Percentiles rank a stretch among this genome's conserved stretches.
These are phyloP conservation scores for Daldinia concentrica DNA, from an alignment of 495 filamentous ascomycete species.

Conservation along the genomic window DNA sequence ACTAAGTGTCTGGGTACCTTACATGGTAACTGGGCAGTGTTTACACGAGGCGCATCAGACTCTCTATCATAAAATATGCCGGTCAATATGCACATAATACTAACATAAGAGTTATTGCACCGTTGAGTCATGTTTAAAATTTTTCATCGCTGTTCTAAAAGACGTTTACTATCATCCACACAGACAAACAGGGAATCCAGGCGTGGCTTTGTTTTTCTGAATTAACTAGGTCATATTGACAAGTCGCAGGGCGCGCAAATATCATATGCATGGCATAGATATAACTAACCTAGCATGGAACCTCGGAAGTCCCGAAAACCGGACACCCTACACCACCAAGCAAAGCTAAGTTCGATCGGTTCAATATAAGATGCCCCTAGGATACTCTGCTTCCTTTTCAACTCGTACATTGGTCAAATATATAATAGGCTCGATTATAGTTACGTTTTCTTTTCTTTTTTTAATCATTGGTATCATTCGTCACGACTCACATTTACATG, in stretches of 20 bases:
- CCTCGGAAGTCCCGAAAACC: not conserved
- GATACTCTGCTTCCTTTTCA: not conserved
- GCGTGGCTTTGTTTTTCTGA: not conserved
- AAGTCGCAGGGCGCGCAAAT: slow-evolving; percentile 13
- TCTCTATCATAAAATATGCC: not conserved
- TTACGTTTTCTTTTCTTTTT: not conserved
- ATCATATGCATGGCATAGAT: not conserved
- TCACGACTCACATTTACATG: not conserved
- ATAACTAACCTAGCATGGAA: not conserved
- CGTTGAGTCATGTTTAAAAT: not conserved
- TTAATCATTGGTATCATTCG: not conserved
- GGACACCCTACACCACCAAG: not conserved
- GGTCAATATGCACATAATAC: not conserved
- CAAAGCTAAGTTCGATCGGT: not conserved
- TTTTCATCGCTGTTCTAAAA: slow-evolving; percentile 1
- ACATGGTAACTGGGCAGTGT: too few relatives aligned
- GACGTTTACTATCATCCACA: not conserved
- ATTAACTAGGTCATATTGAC: slow-evolving; percentile 14
- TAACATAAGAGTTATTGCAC: not conserved
- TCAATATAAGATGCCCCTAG: not conserved
- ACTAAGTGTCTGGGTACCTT: too few relatives aligned
- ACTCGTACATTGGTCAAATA: not conserved
- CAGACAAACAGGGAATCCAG: not conserved
- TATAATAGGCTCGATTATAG: not conserved
- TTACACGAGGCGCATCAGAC: not conserved